Evolutionary conservation across 2,329 filamentous ascomycete species (phyloP), one percentile per base, ranked within the genome.

Genomic region (Uncinocarpus reesii): DNA sequence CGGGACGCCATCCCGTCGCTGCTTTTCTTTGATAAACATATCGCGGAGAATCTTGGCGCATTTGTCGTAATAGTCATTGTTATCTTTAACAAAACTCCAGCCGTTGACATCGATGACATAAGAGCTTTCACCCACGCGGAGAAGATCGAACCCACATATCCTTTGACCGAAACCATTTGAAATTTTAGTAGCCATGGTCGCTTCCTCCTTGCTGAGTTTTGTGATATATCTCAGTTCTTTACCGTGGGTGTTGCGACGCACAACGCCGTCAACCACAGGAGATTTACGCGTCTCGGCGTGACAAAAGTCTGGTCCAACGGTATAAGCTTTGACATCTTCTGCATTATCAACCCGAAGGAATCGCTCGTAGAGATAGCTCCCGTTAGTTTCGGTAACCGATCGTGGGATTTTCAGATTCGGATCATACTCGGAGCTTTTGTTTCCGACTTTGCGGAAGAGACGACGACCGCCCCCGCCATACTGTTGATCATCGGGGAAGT

Each of bases 51-150:
- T 95, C 51, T 74, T 81, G 18, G 92, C 81, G 57, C 84, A 92
- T 60, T 87, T 86, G 60, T 96, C 86, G 64, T 98, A 98, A 66
- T 98, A 98, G 52, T 94, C 89, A 53, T 95, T 90, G 59, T 98
- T 98, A 65, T 98, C 93, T 65, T 98, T 98, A 65, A 98, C 92
- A 60, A 98, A 98, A 62, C 90, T 96, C 93, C 93, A 98, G 10
- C 92, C 92, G 64, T 98, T 98, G 58, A 98, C 92, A 60, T 98
- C 92, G 56, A 98, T 98, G 42, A 98, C 92, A 67, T 87, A 98
- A 63, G 90, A 96, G 64, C 86, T 86, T 13, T 88, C 86, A 42
- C 80, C 82, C 10, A 89, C 87, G 23, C 93, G 82, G 49, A 98
- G 73, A 52, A 98, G 75, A 63, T 98, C 92, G 60, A 98, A 98